These are phyloP conservation scores for Fusarium sambucinum DNA, from an alignment of 2,329 filamentous ascomycete genomes.

Conservation along the genomic window DNA sequence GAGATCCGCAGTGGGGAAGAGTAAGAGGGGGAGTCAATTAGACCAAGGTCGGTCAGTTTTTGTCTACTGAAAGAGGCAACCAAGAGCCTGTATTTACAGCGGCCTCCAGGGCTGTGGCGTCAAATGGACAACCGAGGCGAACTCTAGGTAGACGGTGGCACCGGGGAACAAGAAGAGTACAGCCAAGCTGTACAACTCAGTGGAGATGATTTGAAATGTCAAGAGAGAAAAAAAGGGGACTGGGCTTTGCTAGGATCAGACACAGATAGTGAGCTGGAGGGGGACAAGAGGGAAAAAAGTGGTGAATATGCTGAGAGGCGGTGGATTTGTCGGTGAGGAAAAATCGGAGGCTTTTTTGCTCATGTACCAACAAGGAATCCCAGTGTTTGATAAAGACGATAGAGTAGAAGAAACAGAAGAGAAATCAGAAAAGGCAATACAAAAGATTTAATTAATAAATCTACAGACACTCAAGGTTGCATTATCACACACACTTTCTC, in stretches of 20 bases:
- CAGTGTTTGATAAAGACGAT: constrained; percentile 7
- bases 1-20: constrained; percentile 35
- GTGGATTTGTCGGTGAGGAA: constrained; percentile 45
- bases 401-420: neutral
- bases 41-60: constrained; percentile 1
- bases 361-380: constrained; percentile 31
- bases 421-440: neutral
- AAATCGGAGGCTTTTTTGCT: constrained; percentile 19
- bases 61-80: constrained; percentile 30
- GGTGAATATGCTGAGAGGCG: constrained; percentile 32
- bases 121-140: neutral
- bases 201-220: neutral
- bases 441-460: constrained; percentile 3
- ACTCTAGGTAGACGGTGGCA: constrained; percentile 28
- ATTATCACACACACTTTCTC: constrained; percentile 12
- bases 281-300: neutral
- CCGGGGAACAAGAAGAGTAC: constrained; percentile 31
- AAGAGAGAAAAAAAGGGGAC: neutral
- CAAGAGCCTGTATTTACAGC: constrained; percentile 34
- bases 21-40: neutral
- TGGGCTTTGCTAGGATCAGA: neutral
- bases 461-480: neutral
- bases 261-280: neutral
- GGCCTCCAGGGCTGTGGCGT: constrained; percentile 32
- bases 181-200: constrained; percentile 20